Conservation (phyloP, 768 basidiomycete genomes). For the Pulveroboletus sp. region DNA sequence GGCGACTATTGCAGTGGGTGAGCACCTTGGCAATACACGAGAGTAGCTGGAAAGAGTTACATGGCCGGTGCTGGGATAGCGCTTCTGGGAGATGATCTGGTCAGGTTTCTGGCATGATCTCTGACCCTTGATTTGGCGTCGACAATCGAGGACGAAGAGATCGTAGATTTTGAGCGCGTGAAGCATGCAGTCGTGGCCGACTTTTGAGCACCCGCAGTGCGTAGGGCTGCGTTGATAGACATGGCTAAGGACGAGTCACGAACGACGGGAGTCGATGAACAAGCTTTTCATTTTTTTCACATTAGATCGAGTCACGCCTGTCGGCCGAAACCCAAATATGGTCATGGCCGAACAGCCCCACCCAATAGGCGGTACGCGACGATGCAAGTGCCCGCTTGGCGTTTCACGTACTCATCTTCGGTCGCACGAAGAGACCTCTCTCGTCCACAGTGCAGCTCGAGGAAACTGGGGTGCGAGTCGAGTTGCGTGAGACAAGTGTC, state of each 20-base stretch:
- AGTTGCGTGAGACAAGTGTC: no score
- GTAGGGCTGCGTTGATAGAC: slow-evolving; percentile 42
- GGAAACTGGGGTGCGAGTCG: no score
- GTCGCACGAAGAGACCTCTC: no score
- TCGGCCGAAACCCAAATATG: slow-evolving; percentile 26
- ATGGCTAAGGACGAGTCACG: slow-evolving; percentile 26
- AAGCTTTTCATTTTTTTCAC: slow-evolving; percentile 3
- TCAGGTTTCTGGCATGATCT: slow-evolving; percentile 73
- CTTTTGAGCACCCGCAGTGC: slow-evolving; percentile 39
- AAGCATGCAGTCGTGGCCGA: slow-evolving; percentile 31
- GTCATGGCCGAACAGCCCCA: slow-evolving; percentile 20
- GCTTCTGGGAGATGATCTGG: slow-evolving; percentile 55
- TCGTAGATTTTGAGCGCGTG: slow-evolving; percentile 48
- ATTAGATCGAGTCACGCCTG: slow-evolving; percentile 17
- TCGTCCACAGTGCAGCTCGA: no score
- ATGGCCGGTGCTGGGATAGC: slow-evolving; percentile 59
- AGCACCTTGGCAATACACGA: slow-evolving; percentile 2
- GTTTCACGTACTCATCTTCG: no score
- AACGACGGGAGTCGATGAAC: slow-evolving; percentile 4
- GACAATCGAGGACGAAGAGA: slow-evolving; percentile 49
- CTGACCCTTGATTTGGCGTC: slow-evolving; percentile 80
- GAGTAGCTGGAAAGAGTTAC: slow-evolving; percentile 38
- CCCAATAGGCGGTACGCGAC: no score
- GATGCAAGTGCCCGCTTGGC: no score
- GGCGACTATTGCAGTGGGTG: slow-evolving; percentile 51